Percentiles rank a stretch among this genome's conserved stretches.
phyloP scores from a whole-genome alignment of 306 rosid species.

The Dalbergia cochinchinensis region DNA sequence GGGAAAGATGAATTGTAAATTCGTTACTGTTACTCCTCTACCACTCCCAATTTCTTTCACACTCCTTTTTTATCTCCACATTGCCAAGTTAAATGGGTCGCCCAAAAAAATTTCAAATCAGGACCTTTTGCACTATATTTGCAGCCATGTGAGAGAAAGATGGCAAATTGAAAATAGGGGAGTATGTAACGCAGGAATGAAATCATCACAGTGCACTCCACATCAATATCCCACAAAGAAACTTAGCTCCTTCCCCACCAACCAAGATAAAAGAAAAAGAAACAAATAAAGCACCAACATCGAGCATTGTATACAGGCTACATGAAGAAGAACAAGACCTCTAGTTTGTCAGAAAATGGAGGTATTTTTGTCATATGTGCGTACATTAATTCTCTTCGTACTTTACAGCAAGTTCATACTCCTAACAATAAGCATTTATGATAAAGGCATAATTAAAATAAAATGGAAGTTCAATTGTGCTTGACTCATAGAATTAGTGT shows the following conservation, averaged over 20 bases:
- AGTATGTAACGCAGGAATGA: neutral
- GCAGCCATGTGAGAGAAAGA: constrained; percentile 6
- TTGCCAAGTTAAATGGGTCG: constrained; percentile 24
- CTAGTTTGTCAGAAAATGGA: neutral
- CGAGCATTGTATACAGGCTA: constrained; percentile 18
- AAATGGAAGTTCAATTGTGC: neutral
- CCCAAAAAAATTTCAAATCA: constrained; percentile 34
- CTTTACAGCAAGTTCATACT: constrained; percentile 3
- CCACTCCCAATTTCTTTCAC: neutral
- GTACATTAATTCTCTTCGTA: neutral
- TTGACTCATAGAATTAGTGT: neutral
- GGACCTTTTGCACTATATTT: neutral
- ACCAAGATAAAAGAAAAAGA: neutral
- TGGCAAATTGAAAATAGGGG: neutral
- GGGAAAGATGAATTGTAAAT: constrained; percentile 25
- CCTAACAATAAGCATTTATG: neutral
- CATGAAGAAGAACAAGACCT: constrained; percentile 26
- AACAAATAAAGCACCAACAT: neutral
- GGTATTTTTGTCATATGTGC: neutral
- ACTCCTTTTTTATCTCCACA: constrained; percentile 13
- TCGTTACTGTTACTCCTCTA: constrained; percentile 1
- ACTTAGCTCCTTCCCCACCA: constrained; percentile 16
- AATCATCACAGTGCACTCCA: constrained; percentile 50
- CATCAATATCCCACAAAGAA: constrained; percentile 51
- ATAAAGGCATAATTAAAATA: neutral